Evolutionary conservation across 2,329 filamentous ascomycete genomes (phyloP), one percentile per base, ranked within the genome.

Genomic region (Rhynchosporium secalis): DNA sequence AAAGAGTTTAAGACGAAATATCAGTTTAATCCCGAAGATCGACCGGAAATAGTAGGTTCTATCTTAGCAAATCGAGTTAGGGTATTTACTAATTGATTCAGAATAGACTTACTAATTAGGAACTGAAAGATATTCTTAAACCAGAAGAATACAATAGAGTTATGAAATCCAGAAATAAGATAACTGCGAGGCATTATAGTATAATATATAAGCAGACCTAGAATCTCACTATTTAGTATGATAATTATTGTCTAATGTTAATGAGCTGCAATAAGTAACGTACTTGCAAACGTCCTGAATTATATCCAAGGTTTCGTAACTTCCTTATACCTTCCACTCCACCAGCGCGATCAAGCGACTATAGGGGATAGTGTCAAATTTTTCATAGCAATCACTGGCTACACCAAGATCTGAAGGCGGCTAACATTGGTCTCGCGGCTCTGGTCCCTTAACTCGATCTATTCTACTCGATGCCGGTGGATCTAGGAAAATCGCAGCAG

Each of bases 11-110:
- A 57, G 15, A 62, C 59, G 46, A 58, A 47, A 55, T 65, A 58
- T 61, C 63, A 65, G 31, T 65, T 63, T 20, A 63, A 65, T 48
- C 63, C 61, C 41, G 61, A 61, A 55, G 36, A 63, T 41, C 51
- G 63, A 40, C 63, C 57, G 33, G 46, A 62, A 46, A 7, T 20
- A 13, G 63, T 65, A 58, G 48, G 61, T 49, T 55, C 15, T 51
- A 12, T 60, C 43, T 41, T 31, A 40, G 58, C 12, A 51, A 58
- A 58, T 58, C n/a, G 33, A 48, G 29, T 33, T 26, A 6, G 13
- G 8, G 33, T 15, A 58, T 51, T 58, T 40, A 31, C 61, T 65
- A 40, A 65, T 46, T 45, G 15, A 33, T 36, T 54, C 58, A 65
- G 61, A 54, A 47, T 43, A 31, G 28, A 47, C 58, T 61, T 56